These are phyloP conservation scores for Candida nitratophila DNA, from an alignment of 805 yeast genomes.

Conservation along the genomic window DNA sequence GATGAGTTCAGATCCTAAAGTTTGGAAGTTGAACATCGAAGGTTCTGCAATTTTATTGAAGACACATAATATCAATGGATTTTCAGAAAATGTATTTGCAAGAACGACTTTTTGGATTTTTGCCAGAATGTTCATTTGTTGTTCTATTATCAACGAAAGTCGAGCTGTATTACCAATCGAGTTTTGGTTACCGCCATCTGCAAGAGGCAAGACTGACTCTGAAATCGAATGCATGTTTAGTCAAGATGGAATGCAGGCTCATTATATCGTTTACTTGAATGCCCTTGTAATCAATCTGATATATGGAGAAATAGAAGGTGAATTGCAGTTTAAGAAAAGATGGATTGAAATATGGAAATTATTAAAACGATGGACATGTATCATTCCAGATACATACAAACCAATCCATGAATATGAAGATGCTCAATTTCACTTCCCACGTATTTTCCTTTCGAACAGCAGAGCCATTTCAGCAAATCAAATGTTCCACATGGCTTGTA, in stretches of 20 bases:
- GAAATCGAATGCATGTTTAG: constrained; percentile 19
- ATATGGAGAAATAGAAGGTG: constrained; percentile 17
- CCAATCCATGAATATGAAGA: constrained; percentile 25
- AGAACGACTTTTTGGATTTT: constrained; percentile 35
- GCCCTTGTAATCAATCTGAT: constrained; percentile 29
- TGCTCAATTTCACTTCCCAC: constrained; percentile 27
- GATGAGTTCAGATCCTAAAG: constrained; percentile 34
- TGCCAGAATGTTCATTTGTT: constrained; percentile 35
- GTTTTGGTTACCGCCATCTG: constrained; percentile 27
- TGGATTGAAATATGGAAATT: constrained; percentile 33
- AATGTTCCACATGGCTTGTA: constrained; percentile 33
- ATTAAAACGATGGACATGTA: constrained; percentile 26
- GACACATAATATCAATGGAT: constrained; percentile 30
- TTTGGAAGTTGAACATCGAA: constrained; percentile 34
- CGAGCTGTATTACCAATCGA: constrained; percentile 28
- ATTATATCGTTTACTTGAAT: constrained; percentile 31
- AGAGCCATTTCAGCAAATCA: constrained; percentile 36
- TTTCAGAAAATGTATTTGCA: constrained; percentile 22
- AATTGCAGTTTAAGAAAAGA: constrained; percentile 21
- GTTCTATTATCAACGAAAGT: constrained; percentile 33
- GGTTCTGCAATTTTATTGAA: constrained; percentile 33
- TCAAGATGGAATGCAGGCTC: constrained; percentile 27
- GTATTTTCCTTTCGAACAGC: constrained; percentile 29
- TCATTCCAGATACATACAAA: constrained; percentile 24
- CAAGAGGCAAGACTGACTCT: constrained; percentile 7